Conservation (phyloP, 129 eudicot genomes). For the Deinandra increscens region DNA sequence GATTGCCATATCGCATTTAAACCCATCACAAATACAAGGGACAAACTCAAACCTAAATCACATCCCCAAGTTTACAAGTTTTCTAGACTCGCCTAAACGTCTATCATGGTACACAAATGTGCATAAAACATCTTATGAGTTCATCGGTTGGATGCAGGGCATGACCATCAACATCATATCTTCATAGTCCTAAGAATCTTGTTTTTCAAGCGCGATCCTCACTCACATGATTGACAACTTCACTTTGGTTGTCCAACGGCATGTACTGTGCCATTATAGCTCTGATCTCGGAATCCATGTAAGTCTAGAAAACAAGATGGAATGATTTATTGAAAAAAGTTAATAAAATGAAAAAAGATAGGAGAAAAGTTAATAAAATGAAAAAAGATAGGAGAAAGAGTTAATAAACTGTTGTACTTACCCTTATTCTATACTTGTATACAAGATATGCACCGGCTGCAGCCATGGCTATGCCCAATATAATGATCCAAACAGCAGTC, state of each 20-base stretch:
- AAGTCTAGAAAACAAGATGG: slow-evolving; percentile 42
- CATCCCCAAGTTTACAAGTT: slow-evolving; percentile 26
- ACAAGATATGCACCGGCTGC: slow-evolving; percentile 65
- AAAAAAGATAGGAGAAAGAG: background rate
- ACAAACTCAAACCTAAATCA: slow-evolving; percentile 21
- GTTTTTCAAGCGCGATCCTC: slow-evolving; percentile 57
- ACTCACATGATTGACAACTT: slow-evolving; percentile 64
- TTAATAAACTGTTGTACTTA: slow-evolving; percentile 22
- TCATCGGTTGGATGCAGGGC: slow-evolving; percentile 41
- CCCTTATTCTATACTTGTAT: slow-evolving; percentile 87
- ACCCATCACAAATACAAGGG: slow-evolving; percentile 14
- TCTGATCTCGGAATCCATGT: slow-evolving; percentile 98
- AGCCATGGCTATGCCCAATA: slow-evolving; percentile 63
- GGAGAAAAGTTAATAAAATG: too few relatives aligned
- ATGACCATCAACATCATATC: slow-evolving; percentile 30
- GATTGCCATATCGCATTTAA: background rate
- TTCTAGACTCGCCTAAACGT: slow-evolving; percentile 21
- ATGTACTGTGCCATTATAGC: slow-evolving; percentile 94
- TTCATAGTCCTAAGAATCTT: slow-evolving; percentile 27
- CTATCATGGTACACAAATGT: slow-evolving; percentile 40
- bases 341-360: too few relatives aligned
- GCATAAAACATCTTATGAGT: slow-evolving; percentile 31
- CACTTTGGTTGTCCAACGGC: slow-evolving; percentile 91
- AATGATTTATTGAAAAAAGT: background rate
- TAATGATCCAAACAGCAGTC: slow-evolving; percentile 74